These are phyloP conservation scores for Nicotiana otophora DNA, from an alignment of 257 asterid species.

Conservation along the genomic window DNA sequence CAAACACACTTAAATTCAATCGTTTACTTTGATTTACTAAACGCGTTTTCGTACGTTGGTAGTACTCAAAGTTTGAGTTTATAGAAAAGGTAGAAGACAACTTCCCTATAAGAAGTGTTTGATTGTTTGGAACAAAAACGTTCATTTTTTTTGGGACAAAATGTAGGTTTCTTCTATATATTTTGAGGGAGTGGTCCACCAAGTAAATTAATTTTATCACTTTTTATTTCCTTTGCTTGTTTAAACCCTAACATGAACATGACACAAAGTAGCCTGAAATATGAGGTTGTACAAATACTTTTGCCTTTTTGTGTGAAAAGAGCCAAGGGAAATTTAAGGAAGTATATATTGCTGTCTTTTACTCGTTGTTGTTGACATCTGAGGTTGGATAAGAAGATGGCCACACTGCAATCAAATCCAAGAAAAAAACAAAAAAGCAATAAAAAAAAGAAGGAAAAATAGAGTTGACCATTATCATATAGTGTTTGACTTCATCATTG, in stretches of 20 bases:
- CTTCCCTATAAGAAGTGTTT: not conserved
- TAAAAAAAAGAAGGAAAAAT: not conserved
- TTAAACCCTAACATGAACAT: not conserved
- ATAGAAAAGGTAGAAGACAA: not conserved
- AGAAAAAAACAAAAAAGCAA: not conserved
- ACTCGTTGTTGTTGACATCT: conserved; percentile 8
- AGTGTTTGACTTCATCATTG: conserved; percentile 18
- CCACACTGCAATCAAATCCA: not conserved
- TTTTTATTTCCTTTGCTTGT: not conserved
- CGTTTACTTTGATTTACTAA: no score
- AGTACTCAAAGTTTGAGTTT: not conserved
- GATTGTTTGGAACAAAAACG: not conserved
- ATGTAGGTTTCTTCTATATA: not conserved
- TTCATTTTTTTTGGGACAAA: not conserved
- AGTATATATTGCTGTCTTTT: conserved; percentile 4
- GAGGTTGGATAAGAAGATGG: not conserved
- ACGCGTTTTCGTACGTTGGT: no score
- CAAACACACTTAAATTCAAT: not conserved
- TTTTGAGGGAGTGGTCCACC: not conserved
- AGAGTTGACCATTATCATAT: conserved; percentile 12
- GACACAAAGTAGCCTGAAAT: not conserved
- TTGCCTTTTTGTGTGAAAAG: not conserved
- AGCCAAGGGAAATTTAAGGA: not conserved
- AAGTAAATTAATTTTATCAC: not conserved
- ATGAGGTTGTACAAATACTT: not conserved